These are phyloP conservation scores for Lachnellula cervina DNA, from an alignment of 2,329 filamentous ascomycete species.

Conservation along the genomic window DNA sequence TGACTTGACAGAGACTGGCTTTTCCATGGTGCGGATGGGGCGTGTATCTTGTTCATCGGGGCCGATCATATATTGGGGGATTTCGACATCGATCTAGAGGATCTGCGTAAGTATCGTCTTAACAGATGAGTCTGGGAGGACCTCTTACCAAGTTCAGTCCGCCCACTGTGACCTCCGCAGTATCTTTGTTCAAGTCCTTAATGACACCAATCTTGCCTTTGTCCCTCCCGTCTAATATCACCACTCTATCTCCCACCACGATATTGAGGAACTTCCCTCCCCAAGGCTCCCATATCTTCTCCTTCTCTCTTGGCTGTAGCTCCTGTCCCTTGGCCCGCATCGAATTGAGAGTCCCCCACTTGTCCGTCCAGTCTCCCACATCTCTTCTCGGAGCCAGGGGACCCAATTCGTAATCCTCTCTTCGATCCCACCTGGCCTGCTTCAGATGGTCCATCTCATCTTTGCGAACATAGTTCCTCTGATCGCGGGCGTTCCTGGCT, in stretches of 20 bases:
- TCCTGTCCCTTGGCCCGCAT: slow-evolving; percentile 30
- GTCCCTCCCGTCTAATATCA: slow-evolving; percentile 71
- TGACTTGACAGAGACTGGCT: slow-evolving; percentile 61
- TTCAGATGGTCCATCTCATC: slow-evolving; percentile 35
- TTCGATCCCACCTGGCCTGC: slow-evolving; percentile 51
- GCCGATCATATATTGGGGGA: slow-evolving; percentile 38
- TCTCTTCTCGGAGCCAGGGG: slow-evolving; percentile 73
- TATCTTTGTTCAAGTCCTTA: slow-evolving; percentile 46
- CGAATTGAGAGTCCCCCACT: slow-evolving; percentile 52
- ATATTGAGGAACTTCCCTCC: slow-evolving; percentile 54
- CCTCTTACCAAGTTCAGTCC: slow-evolving; percentile 58
- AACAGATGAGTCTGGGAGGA: neutral
- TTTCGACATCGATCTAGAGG: slow-evolving; percentile 36
- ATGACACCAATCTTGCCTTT: slow-evolving; percentile 82
- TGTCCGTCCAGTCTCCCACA: slow-evolving; percentile 51
- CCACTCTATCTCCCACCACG: slow-evolving; percentile 70
- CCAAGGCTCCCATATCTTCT: slow-evolving; percentile 30
- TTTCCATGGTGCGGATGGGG: slow-evolving; percentile 43
- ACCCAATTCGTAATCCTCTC: slow-evolving; percentile 75
- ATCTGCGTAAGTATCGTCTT: slow-evolving; percentile 5
- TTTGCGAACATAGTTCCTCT: slow-evolving; percentile 21
- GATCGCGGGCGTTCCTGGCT: slow-evolving; percentile 18
- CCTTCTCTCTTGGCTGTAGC: slow-evolving; percentile 12
- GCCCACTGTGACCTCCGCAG: slow-evolving; percentile 56
- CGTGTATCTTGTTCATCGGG: slow-evolving; percentile 35